phyloP scores from a whole-genome alignment of 768 basidiomycete species.

The Podaxis sp. region DNA sequence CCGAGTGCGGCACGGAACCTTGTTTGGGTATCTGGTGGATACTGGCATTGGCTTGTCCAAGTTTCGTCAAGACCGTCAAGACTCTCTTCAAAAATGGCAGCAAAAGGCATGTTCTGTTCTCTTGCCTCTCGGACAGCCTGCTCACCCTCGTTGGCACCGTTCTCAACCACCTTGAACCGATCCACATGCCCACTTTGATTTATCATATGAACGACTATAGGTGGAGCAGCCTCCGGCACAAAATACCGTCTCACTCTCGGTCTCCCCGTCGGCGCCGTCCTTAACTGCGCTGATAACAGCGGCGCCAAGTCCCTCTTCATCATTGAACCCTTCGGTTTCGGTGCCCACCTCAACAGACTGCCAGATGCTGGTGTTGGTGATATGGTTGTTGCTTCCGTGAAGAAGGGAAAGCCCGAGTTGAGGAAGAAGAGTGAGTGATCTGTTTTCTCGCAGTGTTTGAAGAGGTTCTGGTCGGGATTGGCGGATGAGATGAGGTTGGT shows the following conservation, averaged over 20 bases:
- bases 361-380: conserved; percentile 95
- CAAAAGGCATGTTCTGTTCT: conserved; percentile 22
- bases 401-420: conserved; percentile 99
- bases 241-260: conserved; percentile 95
- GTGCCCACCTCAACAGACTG: conserved; percentile 94
- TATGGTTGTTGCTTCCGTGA: conserved; percentile 96
- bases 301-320: conserved; percentile 95
- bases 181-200: too few relatives aligned
- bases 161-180: too few relatives aligned
- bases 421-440: conserved; percentile 92
- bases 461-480: neutral
- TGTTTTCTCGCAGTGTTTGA: neutral
- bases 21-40: conserved; percentile 13
- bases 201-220: conserved; percentile 21
- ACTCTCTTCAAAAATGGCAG: conserved; percentile 33
- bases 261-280: conserved; percentile 91
- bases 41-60: conserved; percentile 5
- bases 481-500: neutral
- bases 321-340: conserved; percentile 95
- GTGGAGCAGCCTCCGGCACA: conserved; percentile 76
- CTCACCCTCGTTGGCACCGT: too few relatives aligned
- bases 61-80: conserved; percentile 22
- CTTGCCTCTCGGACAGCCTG: too few relatives aligned
- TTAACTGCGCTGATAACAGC: conserved; percentile 99
- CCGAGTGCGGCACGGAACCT: conserved; percentile 24